Evolutionary conservation across 2,329 filamentous ascomycete species (phyloP).

Genomic region (Fonsecaea nubica): DNA sequence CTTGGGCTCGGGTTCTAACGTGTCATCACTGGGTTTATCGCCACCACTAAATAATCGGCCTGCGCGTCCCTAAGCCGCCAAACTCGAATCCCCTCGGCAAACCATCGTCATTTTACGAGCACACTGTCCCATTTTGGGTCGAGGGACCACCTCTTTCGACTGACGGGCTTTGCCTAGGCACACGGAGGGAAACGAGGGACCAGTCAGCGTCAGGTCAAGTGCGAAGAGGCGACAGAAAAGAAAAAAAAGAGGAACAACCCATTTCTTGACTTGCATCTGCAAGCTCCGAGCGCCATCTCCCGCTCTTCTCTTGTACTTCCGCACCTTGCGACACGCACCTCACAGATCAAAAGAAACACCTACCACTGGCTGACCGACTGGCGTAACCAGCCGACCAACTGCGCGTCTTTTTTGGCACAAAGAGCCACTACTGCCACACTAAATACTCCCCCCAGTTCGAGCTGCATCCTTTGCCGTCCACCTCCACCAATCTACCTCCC

Average conservation of each 20-base stretch:
- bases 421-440: conserved; percentile 23
- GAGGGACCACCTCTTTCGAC: conserved; percentile 6
- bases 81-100: conserved; percentile 15
- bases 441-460: conserved; percentile 24
- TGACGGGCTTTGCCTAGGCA: conserved; percentile 2
- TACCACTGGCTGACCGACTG: conserved; percentile 14
- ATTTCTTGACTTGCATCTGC: conserved; percentile 28
- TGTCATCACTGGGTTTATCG: conserved; percentile 16
- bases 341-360: conserved; percentile 15
- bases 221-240: conserved; percentile 1
- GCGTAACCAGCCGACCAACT: conserved; percentile 28
- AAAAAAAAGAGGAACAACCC: conserved; percentile 7
- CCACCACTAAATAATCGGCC: conserved; percentile 17
- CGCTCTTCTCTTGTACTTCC: conserved; percentile 22
- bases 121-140: conserved; percentile 13
- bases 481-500: conserved; percentile 34
- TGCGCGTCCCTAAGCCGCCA: conserved; percentile 7
- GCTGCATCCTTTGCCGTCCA: conserved; percentile 32
- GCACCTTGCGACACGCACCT: conserved; percentile 13
- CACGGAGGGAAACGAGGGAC: conserved; percentile 8
- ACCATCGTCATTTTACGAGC: conserved; percentile 10
- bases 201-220: conserved; percentile 18
- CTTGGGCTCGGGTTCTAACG: neutral
- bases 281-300: conserved; percentile 29
- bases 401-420: conserved; percentile 24